Evolutionary conservation across 768 basidiomycete genomes (phyloP).

Genomic region (Tricholoma saponaceum): DNA sequence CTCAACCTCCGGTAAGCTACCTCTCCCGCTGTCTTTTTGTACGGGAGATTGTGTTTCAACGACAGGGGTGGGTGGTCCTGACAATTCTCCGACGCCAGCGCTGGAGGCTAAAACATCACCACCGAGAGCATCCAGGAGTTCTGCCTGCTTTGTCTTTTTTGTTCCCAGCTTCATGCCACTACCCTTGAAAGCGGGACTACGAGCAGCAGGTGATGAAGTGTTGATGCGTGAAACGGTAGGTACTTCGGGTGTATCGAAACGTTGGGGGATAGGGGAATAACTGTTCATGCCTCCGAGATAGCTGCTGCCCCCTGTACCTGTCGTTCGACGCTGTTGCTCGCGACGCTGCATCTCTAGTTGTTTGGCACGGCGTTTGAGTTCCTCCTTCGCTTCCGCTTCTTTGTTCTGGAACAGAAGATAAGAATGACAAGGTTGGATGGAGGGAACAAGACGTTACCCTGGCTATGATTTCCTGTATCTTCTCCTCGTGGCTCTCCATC

Average conservation of each 20-base stretch:
- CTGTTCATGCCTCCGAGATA: slow-evolving; percentile 66
- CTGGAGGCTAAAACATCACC: slow-evolving; percentile 63
- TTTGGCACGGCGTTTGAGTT: slow-evolving; percentile 95
- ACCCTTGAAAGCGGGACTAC: slow-evolving; percentile 84
- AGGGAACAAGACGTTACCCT: slow-evolving; percentile 48
- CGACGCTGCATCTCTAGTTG: slow-evolving; percentile 97
- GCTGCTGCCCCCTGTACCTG: slow-evolving; percentile 43
- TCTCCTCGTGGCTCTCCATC: slow-evolving; percentile 92
- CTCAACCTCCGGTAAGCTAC: too few relatives aligned
- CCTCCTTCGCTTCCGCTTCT: slow-evolving; percentile 98
- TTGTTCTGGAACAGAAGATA: slow-evolving; percentile 64
- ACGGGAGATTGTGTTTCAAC: too few relatives aligned
- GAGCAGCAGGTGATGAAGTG: slow-evolving; percentile 40
- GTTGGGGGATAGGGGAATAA: slow-evolving; percentile 62
- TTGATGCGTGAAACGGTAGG: slow-evolving; percentile 36
- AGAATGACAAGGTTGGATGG: slow-evolving; percentile 1
- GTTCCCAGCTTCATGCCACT: slow-evolving; percentile 95
- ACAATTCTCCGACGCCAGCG: slow-evolving; percentile 34
- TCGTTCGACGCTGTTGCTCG: slow-evolving; percentile 83
- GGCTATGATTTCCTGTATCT: slow-evolving; percentile 97
- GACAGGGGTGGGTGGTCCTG: slow-evolving; percentile 40
- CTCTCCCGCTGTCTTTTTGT: too few relatives aligned
- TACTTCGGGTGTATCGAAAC: slow-evolving; percentile 64
- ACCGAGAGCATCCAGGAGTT: slow-evolving; percentile 83
- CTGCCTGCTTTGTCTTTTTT: slow-evolving; percentile 88